These are phyloP conservation scores for Leccinum subgranulosum DNA, from an alignment of 768 basidiomycete genomes.

Conservation along the genomic window DNA sequence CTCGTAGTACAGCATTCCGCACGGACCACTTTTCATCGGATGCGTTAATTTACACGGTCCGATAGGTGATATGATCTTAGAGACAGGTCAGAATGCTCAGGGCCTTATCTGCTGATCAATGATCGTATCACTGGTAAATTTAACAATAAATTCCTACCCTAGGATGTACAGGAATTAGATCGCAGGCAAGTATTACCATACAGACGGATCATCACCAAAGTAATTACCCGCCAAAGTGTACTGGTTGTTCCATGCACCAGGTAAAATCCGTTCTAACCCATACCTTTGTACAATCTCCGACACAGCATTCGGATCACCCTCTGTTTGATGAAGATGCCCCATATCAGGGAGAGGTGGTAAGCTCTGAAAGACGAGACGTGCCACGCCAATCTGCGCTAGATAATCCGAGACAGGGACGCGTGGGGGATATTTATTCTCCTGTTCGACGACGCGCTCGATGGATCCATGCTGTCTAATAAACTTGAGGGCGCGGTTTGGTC, in stretches of 20 bases:
- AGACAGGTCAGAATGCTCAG: too few relatives aligned
- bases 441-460: conserved; percentile 67
- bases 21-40: background rate
- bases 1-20: conserved; percentile 4
- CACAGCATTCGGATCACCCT: conserved; percentile 43
- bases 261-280: conserved; percentile 42
- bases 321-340: conserved; percentile 31
- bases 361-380: conserved; percentile 61
- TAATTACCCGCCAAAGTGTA: conserved; percentile 58
- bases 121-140: background rate
- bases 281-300: conserved; percentile 47
- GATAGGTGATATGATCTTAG: background rate
- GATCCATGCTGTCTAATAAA: conserved; percentile 67
- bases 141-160: background rate
- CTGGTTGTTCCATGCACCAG: conserved; percentile 41
- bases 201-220: conserved; percentile 60
- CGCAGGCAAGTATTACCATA: conserved; percentile 5
- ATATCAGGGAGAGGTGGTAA: conserved; percentile 59
- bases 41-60: too few relatives aligned
- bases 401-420: conserved; percentile 49
- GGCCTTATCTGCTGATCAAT: too few relatives aligned
- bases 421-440: conserved; percentile 50
- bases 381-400: conserved; percentile 58
- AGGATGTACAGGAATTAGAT: background rate
- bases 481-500: conserved; percentile 73